phyloP scores from a whole-genome alignment of 1,284 basidiomycete species.

The Golubevia sp. region DNA sequence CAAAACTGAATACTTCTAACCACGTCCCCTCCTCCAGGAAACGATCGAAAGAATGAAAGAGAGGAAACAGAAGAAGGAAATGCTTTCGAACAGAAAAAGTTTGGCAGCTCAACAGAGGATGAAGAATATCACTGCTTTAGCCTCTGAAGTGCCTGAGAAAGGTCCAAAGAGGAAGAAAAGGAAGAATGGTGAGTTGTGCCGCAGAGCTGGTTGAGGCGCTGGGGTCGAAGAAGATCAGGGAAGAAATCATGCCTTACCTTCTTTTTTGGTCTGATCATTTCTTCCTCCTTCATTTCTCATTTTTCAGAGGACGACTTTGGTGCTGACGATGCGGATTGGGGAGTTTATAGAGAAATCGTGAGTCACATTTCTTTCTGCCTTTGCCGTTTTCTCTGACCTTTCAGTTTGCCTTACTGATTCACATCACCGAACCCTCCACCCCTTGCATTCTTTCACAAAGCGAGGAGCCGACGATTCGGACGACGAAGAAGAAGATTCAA shows the following conservation, averaged over 20 bases:
- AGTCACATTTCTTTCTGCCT: slow-evolving; percentile 48
- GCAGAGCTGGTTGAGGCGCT: background rate
- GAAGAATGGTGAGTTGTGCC: slow-evolving; percentile 66
- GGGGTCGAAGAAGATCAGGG: background rate
- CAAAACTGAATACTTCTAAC: too few relatives aligned
- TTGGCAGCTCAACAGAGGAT: slow-evolving; percentile 93
- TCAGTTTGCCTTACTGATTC: background rate
- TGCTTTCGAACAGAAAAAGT: slow-evolving; percentile 87
- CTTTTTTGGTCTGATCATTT: background rate
- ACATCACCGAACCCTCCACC: background rate
- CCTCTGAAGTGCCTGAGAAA: slow-evolving; percentile 75
- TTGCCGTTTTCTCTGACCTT: background rate
- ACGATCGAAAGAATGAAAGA: slow-evolving; percentile 85
- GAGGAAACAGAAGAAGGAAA: slow-evolving; percentile 77
- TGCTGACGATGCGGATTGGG: slow-evolving; percentile 94
- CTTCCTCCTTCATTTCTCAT: too few relatives aligned
- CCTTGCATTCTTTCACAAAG: background rate
- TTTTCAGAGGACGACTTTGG: slow-evolving; percentile 94
- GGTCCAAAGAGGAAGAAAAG: slow-evolving; percentile 48
- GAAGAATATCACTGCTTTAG: slow-evolving; percentile 93
- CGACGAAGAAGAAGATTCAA: slow-evolving; percentile 90
- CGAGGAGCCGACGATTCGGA: slow-evolving; percentile 85
- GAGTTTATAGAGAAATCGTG: slow-evolving; percentile 95
- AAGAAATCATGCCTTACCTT: too few relatives aligned
- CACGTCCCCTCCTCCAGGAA: slow-evolving; percentile 65